Percentiles rank a stretch among this genome's conserved stretches.
These are phyloP conservation scores for Entophlyctis luteolus DNA, from an alignment of 192 early-diverging fungal genomes.

Conservation along the genomic window DNA sequence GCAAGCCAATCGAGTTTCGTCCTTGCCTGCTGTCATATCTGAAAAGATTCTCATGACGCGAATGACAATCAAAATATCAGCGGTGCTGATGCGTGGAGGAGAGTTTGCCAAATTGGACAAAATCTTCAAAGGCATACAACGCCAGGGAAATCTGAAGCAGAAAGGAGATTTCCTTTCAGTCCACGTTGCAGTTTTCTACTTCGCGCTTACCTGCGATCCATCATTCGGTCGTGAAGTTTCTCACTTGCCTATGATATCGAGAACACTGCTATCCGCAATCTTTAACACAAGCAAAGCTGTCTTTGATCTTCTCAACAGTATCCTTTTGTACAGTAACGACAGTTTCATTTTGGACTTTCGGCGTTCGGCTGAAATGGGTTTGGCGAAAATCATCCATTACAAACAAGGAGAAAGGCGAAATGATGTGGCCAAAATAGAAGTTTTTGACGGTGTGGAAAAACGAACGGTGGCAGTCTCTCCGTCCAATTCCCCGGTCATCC, in stretches of 20 bases:
- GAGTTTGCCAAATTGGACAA: neutral
- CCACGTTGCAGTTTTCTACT: neutral
- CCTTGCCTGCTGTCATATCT: neutral
- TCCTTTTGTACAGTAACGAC: neutral
- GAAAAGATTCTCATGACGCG: neutral
- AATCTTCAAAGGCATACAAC: neutral
- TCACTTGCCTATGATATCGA: conserved; percentile 15
- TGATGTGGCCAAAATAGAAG: neutral
- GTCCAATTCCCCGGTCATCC: neutral
- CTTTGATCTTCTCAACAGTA: neutral
- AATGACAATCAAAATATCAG: too few species aligned
- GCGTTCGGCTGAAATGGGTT: neutral
- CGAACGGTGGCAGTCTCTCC: neutral
- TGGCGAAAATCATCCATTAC: neutral
- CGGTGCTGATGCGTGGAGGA: too few species aligned
- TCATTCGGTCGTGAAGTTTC: conserved; percentile 31
- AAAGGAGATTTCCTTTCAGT: neutral
- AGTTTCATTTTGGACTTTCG: neutral
- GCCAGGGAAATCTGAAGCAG: neutral
- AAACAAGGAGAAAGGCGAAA: neutral
- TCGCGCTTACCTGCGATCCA: neutral
- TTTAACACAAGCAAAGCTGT: neutral
- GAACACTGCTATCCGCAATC: neutral
- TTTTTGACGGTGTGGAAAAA: neutral
- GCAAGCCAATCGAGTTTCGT: neutral